Conservation (phyloP, 371 early-diverging fungal genomes). For the Actinomucor elegans region DNA sequence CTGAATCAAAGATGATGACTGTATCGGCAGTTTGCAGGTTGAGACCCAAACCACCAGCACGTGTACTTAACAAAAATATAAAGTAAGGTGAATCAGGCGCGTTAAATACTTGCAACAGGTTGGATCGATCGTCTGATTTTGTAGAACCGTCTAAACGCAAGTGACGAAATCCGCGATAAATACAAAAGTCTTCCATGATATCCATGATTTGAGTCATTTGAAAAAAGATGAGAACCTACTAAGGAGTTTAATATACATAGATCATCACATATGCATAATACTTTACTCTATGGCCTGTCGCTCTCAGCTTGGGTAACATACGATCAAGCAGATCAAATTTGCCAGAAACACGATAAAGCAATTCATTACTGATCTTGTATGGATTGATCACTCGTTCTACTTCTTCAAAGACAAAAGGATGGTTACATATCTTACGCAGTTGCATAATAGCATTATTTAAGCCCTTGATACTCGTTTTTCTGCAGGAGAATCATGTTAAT, state of each 20-base stretch:
- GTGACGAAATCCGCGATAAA: constrained; percentile 75
- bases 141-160: constrained; percentile 97
- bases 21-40: constrained; percentile 99
- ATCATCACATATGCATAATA: background rate
- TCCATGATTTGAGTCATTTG: constrained; percentile 99
- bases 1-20: constrained; percentile 99
- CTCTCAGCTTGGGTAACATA: constrained; percentile 88
- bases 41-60: constrained; percentile 99
- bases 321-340: constrained; percentile 99
- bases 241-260: background rate
- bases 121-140: constrained; percentile 89
- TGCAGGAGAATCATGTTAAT: constrained; percentile 19
- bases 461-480: constrained; percentile 73
- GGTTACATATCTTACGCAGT: constrained; percentile 98
- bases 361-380: constrained; percentile 50
- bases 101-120: constrained; percentile 84
- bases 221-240: constrained; percentile 93
- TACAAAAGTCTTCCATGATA: constrained; percentile 95
- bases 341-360: constrained; percentile 83
- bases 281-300: constrained; percentile 82
- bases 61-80: constrained; percentile 96
- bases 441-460: constrained; percentile 99
- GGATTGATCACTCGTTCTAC: constrained; percentile 87
- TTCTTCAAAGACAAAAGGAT: constrained; percentile 98
- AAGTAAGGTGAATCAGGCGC: constrained; percentile 80